Evolutionary conservation across 345 rosid species (phyloP).

Genomic region (Zanthoxylum bungeanum): DNA sequence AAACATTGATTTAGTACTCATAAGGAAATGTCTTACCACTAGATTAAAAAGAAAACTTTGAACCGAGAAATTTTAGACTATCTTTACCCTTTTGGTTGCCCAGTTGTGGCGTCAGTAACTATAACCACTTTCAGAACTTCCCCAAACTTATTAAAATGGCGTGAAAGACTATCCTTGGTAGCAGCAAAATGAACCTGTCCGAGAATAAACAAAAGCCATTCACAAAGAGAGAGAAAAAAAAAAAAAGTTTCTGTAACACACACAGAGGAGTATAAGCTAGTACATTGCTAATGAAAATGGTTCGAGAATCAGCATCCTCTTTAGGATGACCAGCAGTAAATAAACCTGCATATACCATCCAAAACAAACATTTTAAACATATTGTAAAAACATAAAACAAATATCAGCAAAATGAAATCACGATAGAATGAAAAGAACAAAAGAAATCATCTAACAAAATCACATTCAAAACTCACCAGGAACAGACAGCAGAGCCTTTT

Average conservation of each 20-base stretch:
- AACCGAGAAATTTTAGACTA: not conserved
- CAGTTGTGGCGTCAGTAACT: slow-evolving; percentile 82
- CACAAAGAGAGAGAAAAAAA: slow-evolving; percentile 11
- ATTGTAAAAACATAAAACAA: not conserved
- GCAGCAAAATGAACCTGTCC: slow-evolving; percentile 95
- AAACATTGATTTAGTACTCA: slow-evolving; percentile 1
- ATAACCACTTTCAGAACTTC: slow-evolving; percentile 87
- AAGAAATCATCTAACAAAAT: not conserved
- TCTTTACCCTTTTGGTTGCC: slow-evolving; percentile 86
- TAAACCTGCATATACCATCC: slow-evolving; percentile 43
- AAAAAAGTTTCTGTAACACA: not conserved
- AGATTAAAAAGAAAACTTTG: not conserved
- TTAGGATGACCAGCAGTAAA: slow-evolving; percentile 49
- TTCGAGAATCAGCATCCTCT: slow-evolving; percentile 87
- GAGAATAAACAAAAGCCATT: slow-evolving; percentile 16
- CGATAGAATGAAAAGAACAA: not conserved
- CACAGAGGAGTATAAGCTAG: slow-evolving; percentile 14
- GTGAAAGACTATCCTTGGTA: slow-evolving; percentile 84
- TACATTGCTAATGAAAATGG: slow-evolving; percentile 92
- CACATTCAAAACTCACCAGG: slow-evolving; percentile 79
- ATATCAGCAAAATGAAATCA: slow-evolving; percentile 4
- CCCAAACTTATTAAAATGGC: slow-evolving; percentile 90
- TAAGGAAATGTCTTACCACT: not conserved
- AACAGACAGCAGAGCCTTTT: slow-evolving; percentile 35
- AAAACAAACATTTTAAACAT: not conserved